Conservation (phyloP, 306 rosid species). For the Trifolium repens region DNA sequence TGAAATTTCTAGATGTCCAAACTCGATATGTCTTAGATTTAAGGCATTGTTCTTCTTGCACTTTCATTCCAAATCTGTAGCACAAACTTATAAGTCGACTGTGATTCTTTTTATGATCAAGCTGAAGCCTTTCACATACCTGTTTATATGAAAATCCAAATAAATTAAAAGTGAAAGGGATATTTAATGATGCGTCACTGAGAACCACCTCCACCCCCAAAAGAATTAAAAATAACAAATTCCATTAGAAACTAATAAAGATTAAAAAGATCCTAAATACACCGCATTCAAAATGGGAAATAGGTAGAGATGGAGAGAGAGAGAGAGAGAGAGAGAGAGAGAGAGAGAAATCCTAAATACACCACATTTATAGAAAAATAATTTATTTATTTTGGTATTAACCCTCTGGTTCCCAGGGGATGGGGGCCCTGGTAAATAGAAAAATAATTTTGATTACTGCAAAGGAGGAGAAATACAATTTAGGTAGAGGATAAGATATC, state of each 20-base stretch:
- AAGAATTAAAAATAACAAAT: no score
- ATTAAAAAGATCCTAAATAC: background rate
- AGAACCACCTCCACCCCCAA: no score
- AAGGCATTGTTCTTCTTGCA: slow-evolving; percentile 69
- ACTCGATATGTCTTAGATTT: slow-evolving; percentile 68
- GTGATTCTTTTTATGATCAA: slow-evolving; percentile 74
- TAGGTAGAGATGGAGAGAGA: background rate
- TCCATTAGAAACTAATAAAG: no score
- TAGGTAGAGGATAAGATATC: slow-evolving; percentile 14
- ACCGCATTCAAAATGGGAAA: background rate
- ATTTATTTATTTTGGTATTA: no score
- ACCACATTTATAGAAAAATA: background rate
- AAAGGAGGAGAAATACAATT: background rate
- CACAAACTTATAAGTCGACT: slow-evolving; percentile 64
- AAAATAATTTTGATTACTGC: background rate
- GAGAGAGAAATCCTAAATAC: background rate
- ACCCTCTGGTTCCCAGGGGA: no score
- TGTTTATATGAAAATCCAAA: slow-evolving; percentile 47
- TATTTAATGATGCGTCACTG: background rate
- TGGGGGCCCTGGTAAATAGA: no score
- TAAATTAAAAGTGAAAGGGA: slow-evolving; percentile 35
- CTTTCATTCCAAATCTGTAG: slow-evolving; percentile 75
- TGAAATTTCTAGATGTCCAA: slow-evolving; percentile 73
- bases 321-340: background rate
- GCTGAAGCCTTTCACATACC: slow-evolving; percentile 82